These are phyloP conservation scores for Calocera cornea DNA, from an alignment of 768 basidiomycete genomes.

Conservation along the genomic window DNA sequence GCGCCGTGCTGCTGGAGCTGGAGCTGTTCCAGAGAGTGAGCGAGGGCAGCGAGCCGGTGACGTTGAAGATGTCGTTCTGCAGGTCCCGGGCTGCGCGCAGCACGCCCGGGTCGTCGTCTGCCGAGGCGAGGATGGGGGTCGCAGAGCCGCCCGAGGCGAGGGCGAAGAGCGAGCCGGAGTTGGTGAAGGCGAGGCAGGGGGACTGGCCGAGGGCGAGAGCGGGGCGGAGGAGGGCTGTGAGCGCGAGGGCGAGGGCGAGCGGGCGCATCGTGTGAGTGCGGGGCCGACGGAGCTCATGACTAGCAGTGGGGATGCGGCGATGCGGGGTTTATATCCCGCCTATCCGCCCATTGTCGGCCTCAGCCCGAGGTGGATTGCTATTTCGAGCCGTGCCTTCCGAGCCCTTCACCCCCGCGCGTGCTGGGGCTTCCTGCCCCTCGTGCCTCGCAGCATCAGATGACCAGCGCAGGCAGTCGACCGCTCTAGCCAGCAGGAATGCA, in stretches of 20 bases:
- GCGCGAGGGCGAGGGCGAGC: background rate
- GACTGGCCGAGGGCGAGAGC: constrained; percentile 11
- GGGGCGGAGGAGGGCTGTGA: background rate
- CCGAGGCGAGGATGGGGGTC: constrained; percentile 8
- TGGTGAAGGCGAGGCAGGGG: constrained; percentile 9
- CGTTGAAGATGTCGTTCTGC: constrained; percentile 44
- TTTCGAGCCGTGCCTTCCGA: no score
- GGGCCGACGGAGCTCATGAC: background rate
- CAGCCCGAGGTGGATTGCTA: no score
- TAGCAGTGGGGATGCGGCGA: no score
- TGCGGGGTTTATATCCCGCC: no score
- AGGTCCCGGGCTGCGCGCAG: constrained; percentile 49
- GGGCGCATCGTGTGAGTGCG: background rate
- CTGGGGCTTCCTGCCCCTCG: background rate
- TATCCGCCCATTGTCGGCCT: no score
- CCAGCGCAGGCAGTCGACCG: background rate
- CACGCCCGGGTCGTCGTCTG: constrained; percentile 51
- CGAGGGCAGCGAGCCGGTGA: constrained; percentile 43
- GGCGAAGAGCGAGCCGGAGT: constrained; percentile 6
- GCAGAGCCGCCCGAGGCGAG: constrained; percentile 7
- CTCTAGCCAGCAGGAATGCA: background rate
- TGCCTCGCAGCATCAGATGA: background rate
- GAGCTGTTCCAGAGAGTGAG: constrained; percentile 31
- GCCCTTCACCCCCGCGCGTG: background rate
- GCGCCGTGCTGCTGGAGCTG: constrained; percentile 16